Evolutionary conservation across 805 yeast genomes (phyloP), one percentile per base, ranked within the genome.

Genomic region (Alloascoidea africana): DNA sequence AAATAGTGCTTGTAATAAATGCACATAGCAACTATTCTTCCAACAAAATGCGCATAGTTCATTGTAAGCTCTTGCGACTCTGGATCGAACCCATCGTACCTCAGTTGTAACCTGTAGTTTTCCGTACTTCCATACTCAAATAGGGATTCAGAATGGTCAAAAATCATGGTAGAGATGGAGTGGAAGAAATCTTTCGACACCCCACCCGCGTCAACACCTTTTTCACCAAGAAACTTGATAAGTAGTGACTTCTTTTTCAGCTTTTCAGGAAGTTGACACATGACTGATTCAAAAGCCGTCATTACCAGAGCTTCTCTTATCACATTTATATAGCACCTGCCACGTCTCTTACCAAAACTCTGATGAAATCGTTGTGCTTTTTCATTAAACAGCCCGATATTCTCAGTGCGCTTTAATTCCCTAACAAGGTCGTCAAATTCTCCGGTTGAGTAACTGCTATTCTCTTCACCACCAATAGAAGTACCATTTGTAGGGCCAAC

Each of bases 161-260:
- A 85, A 83, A 91, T 87, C 53, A 87, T 96, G 43, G 95, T 67
- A 0, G 96, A 77, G 35, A 91, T 58, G 3, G 87, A 94, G 53
- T 87, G 96, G 51, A 79, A 87, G 98, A 98, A 91, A 55, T 91
- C 99, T 50, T 98, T 67, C 0, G 96, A 83, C 13, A 91, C 77
- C 33, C 99, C 99, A 46, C 99, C 99, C 2, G 95, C 98, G 63
- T 91, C 99, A 36, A 91, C 83, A 46, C 97, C 99, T 39, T 79
- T 80, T 56, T 91, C 99, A 1, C 94, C 95, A 44, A 75, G 76
- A 61, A 91, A 91, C 14, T 69, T 68, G 32, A 91, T 73, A 36
- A 8, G 30, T 23, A 23, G n/a, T 23, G 8, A 8, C n/a, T n/a
- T 8, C n/a, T 23, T 23, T 23, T n/a, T 8, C n/a, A 23, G 30